These are phyloP conservation scores for Crassisporium funariophilum DNA, from an alignment of 768 basidiomycete genomes.

Conservation along the genomic window DNA sequence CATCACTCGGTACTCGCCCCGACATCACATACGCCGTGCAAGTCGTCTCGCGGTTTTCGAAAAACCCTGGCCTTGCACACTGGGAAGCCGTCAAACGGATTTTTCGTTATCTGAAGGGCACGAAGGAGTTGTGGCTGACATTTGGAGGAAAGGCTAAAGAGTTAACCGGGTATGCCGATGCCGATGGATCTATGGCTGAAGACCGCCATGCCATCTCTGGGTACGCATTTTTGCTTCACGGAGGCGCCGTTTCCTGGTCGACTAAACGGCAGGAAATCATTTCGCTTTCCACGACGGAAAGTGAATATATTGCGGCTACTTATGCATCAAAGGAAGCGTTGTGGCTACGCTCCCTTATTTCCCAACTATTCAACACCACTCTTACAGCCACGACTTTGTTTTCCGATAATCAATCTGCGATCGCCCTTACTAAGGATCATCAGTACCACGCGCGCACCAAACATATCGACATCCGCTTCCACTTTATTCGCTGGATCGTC, in stretches of 20 bases:
- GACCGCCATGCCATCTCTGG: conserved; percentile 35
- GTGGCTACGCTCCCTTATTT: conserved; percentile 18
- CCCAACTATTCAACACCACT: conserved; percentile 4
- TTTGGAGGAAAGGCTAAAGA: conserved; percentile 20
- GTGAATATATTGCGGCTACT: conserved; percentile 34
- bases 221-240: conserved; percentile 30
- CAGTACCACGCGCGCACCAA: conserved; percentile 16
- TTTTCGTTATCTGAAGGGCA: conserved; percentile 38
- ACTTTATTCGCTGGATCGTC: conserved; percentile 6
- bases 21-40: conserved; percentile 31
- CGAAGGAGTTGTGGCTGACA: conserved; percentile 20
- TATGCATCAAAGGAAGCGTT: conserved; percentile 22
- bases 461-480: conserved; percentile 27
- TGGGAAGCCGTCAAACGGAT: conserved; percentile 40
- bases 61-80: conserved; percentile 22
- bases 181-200: conserved; percentile 18
- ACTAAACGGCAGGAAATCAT: conserved; percentile 34
- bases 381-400: conserved; percentile 13
- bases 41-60: conserved; percentile 27
- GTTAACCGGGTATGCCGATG: conserved; percentile 22
- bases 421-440: conserved; percentile 18
- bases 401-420: conserved; percentile 19
- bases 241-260: conserved; percentile 35
- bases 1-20: conserved; percentile 29
- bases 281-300: conserved; percentile 29